Evolutionary conservation across 495 filamentous ascomycete genomes (phyloP), one percentile per base, ranked within the genome.

Genomic region (Hyaloscypha hepaticicola): DNA sequence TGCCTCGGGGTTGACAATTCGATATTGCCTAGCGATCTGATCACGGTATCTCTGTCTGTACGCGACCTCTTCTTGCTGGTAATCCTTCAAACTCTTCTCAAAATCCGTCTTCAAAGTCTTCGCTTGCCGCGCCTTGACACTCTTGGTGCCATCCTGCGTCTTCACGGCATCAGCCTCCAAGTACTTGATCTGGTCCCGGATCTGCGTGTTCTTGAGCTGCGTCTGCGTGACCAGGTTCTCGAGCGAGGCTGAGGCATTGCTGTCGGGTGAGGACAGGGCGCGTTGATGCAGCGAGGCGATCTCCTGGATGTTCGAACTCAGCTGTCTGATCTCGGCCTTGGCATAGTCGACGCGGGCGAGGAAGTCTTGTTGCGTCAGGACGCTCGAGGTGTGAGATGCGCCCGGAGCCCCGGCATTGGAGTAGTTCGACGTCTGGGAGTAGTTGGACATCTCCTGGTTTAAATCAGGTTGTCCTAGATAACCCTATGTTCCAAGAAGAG

Each of bases 1-100:
- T 8, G 89, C 89, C 3, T 89, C 82, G 41, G 88, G 88, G 73
- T 91, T 91, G 61, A 92, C 88, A 70, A 91, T 90, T 41, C 83
- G 79, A 72, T 88, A 91, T 75, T 92, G 89, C 63, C 89, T 82
- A 58, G 83, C 80, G 71, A 91, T 89, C 75, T 89, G 87, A 58
- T 90, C 87, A 59, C 83, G 80, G 67, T 89, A 90, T 55, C 86
- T 77, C 68, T 81, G 76, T 67, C 83, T 79, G 76, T 89, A 90
- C n/a, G 75, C 76, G 52, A 78, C 75, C 78, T 92, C 89, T 70
- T 89, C 85, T 60, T 83, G 76, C 64, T 87, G 79, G 72, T 85
- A 91, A 34, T 78, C 80, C 67, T 84, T 78, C 65, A 92, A 74
- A 69, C 85, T 83, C 56, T 80, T 78, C 75, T 85, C 80, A 75